These are phyloP conservation scores for Zasmidium citrigriseum DNA, from an alignment of 2,329 filamentous ascomycete genomes.

Conservation along the genomic window DNA sequence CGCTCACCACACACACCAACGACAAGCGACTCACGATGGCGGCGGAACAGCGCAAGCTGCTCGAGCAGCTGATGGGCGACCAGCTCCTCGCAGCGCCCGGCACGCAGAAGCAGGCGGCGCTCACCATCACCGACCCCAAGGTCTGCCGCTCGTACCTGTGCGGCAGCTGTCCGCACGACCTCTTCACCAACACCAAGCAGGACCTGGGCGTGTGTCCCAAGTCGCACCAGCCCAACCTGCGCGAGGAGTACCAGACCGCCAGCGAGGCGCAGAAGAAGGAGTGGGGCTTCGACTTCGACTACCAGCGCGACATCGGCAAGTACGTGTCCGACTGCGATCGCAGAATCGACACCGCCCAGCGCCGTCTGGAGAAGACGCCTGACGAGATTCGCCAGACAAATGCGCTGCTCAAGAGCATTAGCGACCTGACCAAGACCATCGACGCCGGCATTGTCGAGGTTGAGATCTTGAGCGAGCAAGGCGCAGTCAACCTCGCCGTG, in stretches of 20 bases:
- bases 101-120: slow-evolving; percentile 73
- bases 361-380: slow-evolving; percentile 91
- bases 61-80: slow-evolving; percentile 84
- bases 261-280: slow-evolving; percentile 70
- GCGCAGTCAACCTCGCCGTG: slow-evolving; percentile 76
- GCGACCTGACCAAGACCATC: slow-evolving; percentile 76
- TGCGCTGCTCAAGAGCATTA: slow-evolving; percentile 80
- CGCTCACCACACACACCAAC: neutral
- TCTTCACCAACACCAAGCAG: slow-evolving; percentile 99
- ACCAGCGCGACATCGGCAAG: slow-evolving; percentile 91
- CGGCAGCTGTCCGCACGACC: slow-evolving; percentile 94
- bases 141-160: slow-evolving; percentile 93
- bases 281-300: slow-evolving; percentile 94
- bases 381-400: slow-evolving; percentile 95
- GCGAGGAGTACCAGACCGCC: slow-evolving; percentile 81
- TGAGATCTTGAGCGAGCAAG: slow-evolving; percentile 78
- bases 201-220: slow-evolving; percentile 89
- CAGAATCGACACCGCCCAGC: slow-evolving; percentile 86
- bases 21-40: slow-evolving; percentile 78
- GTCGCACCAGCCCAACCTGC: slow-evolving; percentile 83
- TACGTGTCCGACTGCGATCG: slow-evolving; percentile 97
- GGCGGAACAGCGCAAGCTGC: slow-evolving; percentile 95
- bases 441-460: slow-evolving; percentile 83
- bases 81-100: slow-evolving; percentile 70
- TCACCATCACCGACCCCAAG: slow-evolving; percentile 87